Conservation (phyloP, 805 yeast species). For the Priceomyces fermenticarens region DNA sequence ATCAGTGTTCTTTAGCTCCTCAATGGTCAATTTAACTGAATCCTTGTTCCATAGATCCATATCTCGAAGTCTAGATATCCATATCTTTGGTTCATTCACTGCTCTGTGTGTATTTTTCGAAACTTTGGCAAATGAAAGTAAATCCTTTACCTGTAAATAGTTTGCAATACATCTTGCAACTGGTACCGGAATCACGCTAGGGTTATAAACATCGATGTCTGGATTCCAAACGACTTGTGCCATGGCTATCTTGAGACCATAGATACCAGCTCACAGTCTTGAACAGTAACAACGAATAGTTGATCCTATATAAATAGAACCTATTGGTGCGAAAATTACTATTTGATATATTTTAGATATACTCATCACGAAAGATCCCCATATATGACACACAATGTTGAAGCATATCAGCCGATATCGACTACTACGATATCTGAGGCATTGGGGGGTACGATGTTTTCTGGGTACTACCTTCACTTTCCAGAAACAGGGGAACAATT, state of each 20-base stretch:
- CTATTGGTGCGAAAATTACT: too few species aligned
- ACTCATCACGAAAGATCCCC: background rate
- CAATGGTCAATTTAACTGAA: background rate
- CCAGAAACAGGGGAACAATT: background rate
- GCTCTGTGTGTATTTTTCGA: conserved; percentile 37
- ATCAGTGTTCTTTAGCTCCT: conserved; percentile 4
- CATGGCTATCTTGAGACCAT: conserved; percentile 17
- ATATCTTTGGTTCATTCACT: conserved; percentile 36
- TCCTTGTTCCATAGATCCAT: conserved; percentile 39
- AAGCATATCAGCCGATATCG: conserved; percentile 7
- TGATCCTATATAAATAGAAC: too few species aligned
- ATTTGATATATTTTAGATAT: background rate
- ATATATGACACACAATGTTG: conserved; percentile 8
- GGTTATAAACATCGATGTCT: conserved; percentile 43
- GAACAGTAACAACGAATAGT: too few species aligned
- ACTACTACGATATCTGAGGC: conserved; percentile 1
- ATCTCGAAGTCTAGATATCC: conserved; percentile 33
- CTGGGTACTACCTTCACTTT: background rate
- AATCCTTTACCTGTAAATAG: conserved; percentile 35
- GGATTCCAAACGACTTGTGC: conserved; percentile 46
- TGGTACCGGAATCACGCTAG: conserved; percentile 34
- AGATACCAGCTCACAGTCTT: too few species aligned
- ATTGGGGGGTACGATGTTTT: background rate
- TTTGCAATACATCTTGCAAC: conserved; percentile 34
- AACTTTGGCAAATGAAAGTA: conserved; percentile 35